phyloP scores from a whole-genome alignment of 352 stramenopile genomes.

The Achlya hypogyna region DNA sequence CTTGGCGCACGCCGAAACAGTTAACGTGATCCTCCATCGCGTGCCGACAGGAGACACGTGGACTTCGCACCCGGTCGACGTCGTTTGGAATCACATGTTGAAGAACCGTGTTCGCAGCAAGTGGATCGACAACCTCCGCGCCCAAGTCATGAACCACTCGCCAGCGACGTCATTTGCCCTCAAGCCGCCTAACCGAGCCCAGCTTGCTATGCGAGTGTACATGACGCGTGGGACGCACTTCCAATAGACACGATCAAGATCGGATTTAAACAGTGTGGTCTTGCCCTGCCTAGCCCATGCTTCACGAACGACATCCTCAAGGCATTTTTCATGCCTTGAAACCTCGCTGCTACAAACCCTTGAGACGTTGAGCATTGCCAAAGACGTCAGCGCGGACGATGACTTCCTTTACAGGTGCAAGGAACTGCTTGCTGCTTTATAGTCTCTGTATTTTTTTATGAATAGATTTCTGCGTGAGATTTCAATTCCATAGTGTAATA shows the following conservation, averaged over 20 bases:
- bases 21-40: conserved; percentile 21
- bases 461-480: no score
- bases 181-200: no score
- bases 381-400: not conserved
- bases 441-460: no score
- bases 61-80: conserved; percentile 24
- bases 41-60: no score
- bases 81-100: conserved; percentile 24
- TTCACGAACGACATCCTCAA: not conserved
- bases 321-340: not conserved
- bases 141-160: conserved; percentile 11
- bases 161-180: not conserved
- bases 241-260: not conserved
- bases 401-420: not conserved
- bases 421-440: no score
- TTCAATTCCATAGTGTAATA: no score
- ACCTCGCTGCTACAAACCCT: not conserved
- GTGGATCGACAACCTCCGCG: conserved; percentile 18
- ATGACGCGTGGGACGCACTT: not conserved
- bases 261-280: not conserved
- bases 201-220: not conserved
- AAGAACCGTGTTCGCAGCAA: conserved; percentile 20
- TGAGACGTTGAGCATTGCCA: not conserved
- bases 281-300: not conserved
- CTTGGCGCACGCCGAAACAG: not conserved